Percentiles rank a stretch among this genome's conserved stretches.
These are phyloP conservation scores for Marchantia polymorpha DNA, from an alignment of 225 moss, liverwort and hornwort genomes.

Conservation along the genomic window DNA sequence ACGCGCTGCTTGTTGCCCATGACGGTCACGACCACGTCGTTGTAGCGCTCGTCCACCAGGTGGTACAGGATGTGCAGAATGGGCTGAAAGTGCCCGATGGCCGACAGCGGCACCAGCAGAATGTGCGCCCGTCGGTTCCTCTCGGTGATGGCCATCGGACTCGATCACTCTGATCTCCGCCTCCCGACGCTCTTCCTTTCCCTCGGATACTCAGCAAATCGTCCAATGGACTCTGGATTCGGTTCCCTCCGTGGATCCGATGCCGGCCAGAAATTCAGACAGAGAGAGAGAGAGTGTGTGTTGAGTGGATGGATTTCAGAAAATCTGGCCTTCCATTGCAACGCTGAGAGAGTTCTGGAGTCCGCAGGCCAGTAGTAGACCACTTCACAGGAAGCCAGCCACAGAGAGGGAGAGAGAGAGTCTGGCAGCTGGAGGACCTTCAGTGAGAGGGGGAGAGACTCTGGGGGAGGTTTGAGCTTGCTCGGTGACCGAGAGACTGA, in stretches of 20 bases:
- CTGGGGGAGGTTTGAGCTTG: not conserved
- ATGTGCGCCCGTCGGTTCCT: slow-evolving; percentile 26
- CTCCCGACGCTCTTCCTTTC: too few relatives aligned
- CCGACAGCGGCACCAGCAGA: slow-evolving; percentile 33
- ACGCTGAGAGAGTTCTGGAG: not conserved
- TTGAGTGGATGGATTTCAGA: not conserved
- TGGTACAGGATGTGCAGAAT: slow-evolving; percentile 36
- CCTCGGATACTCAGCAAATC: too few relatives aligned
- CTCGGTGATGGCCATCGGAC: slow-evolving; percentile 9
- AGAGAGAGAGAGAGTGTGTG: too few relatives aligned
- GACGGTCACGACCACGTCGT: slow-evolving; percentile 32
- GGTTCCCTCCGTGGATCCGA: too few relatives aligned
- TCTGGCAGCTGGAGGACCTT: not conserved
- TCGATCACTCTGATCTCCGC: too few relatives aligned
- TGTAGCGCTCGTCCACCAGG: slow-evolving; percentile 15
- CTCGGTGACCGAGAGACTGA: not conserved
- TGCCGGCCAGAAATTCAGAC: too few relatives aligned
- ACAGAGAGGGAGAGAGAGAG: not conserved
- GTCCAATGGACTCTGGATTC: too few relatives aligned
- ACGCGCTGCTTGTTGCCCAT: slow-evolving; percentile 21
- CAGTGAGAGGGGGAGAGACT: not conserved
- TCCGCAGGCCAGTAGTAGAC: not conserved
- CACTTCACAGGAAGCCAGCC: too few relatives aligned
- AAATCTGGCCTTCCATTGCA: not conserved
- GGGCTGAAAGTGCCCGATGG: slow-evolving; percentile 27